Conservation (phyloP, 345 rosid species). For the Bruguiera sexangula region DNA sequence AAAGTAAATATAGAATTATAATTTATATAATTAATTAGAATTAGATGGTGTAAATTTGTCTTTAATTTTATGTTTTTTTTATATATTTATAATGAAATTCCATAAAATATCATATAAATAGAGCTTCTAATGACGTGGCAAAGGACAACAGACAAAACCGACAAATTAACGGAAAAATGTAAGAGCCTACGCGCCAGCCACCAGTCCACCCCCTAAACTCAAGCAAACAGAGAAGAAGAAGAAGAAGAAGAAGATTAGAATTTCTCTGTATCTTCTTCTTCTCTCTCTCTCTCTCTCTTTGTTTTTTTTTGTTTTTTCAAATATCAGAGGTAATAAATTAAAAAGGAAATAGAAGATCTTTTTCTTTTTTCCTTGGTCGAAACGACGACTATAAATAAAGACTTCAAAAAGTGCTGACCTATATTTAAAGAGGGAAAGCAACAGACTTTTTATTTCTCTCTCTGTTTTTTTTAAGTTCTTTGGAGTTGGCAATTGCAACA, state of each 20-base stretch:
- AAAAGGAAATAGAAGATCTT: too few species aligned
- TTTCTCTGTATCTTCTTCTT: too few species aligned
- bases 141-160: not conserved
- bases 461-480: not conserved
- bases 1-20: too few species aligned
- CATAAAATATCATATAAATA: not conserved
- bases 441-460: not conserved
- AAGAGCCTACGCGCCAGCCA: too few species aligned
- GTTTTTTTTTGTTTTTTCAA: too few species aligned
- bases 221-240: too few species aligned
- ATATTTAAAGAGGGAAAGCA: too few species aligned
- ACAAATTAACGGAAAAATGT: not conserved
- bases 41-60: not conserved
- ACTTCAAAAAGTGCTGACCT: not conserved
- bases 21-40: too few species aligned
- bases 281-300: too few species aligned
- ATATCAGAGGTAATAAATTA: too few species aligned
- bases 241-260: not conserved
- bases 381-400: not conserved
- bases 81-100: not conserved
- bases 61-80: not conserved
- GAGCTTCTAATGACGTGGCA: not conserved
- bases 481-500: conserved; percentile 2
- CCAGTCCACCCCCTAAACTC: too few species aligned
- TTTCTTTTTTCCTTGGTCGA: too few species aligned